Evolutionary conservation across 805 yeast species (phyloP).

Genomic region (Blastobotrys mokoenaii): DNA sequence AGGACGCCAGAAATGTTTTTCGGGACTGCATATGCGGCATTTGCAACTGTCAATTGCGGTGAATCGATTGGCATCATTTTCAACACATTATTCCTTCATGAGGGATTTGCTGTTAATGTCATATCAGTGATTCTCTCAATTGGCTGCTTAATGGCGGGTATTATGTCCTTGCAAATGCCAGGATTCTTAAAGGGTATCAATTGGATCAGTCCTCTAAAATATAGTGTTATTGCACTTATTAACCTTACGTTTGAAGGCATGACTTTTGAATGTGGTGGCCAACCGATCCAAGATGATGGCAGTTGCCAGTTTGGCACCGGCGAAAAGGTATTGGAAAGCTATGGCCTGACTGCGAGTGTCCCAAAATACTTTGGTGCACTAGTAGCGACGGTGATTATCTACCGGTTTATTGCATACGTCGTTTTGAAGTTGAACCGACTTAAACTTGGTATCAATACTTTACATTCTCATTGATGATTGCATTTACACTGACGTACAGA

Average conservation of each 20-base stretch:
- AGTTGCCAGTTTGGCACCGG: slow-evolving; percentile 48
- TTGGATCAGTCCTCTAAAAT: slow-evolving; percentile 70
- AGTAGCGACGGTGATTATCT: slow-evolving; percentile 20
- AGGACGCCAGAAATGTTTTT: slow-evolving; percentile 61
- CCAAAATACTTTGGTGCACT: slow-evolving; percentile 19
- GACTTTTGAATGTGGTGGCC: slow-evolving; percentile 41
- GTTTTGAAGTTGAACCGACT: slow-evolving; percentile 20
- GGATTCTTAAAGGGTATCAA: slow-evolving; percentile 59
- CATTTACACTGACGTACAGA: no score
- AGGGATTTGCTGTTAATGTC: slow-evolving; percentile 73
- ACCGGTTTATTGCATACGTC: slow-evolving; percentile 20
- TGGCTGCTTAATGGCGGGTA: slow-evolving; percentile 78
- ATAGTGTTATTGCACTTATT: slow-evolving; percentile 54
- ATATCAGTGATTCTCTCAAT: slow-evolving; percentile 58
- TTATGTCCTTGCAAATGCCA: slow-evolving; percentile 73
- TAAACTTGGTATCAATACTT: slow-evolving; percentile 15
- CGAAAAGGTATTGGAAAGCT: slow-evolving; percentile 44
- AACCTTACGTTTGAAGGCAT: slow-evolving; percentile 50
- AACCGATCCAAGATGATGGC: slow-evolving; percentile 19
- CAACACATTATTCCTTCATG: slow-evolving; percentile 61
- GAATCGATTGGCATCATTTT: slow-evolving; percentile 79
- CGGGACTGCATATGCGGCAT: slow-evolving; percentile 45
- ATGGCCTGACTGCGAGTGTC: slow-evolving; percentile 31
- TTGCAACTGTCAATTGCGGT: slow-evolving; percentile 60
- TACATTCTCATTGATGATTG: not conserved